Base-by-base conservation (phyloP, 1,139 yeast species). In the Torulaspora globosa region DNA sequence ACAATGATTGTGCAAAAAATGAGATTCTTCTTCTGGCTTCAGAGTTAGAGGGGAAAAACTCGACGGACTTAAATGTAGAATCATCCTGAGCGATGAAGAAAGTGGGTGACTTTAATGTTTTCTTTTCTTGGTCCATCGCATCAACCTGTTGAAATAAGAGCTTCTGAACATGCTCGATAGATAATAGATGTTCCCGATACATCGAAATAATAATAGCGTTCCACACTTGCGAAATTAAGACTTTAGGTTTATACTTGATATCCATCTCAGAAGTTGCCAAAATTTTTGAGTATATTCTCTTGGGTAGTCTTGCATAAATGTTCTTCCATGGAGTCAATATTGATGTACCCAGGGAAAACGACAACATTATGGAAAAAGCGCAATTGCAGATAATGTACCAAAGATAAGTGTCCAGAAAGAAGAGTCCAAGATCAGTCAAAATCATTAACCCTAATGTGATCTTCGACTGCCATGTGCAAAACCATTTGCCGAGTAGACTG, bases 361-460 rank as follows among this genome's bases (percentile, higher is more conserved):
- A 84, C 27, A 85, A 64, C 2, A 76, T 71, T 21, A 85, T 76
- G 1, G 95, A 86, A 52, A 87, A 81, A 1, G 83, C 59, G 47
- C 92, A 81, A 59, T 83, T 87, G 73, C 88, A 82, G 39, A 88
- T 78, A 52, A 87, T 82, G 60, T 87, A 88, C 96, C 96, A 88
- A 29, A 88, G 73, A 56, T 88, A 88, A 0, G 96, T 87, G 58
- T 88, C 96, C 49, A 88, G 71, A 58, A 88, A 85, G 62, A 86
- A 88, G 36, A 88, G 69, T 1, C 84, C 74, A 65, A 86, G 70
- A 62, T 87, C 92, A 0, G 90, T 81, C 15, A 82, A 50, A 32
- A 75, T 69, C 62, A 87, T 76, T 39, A 84, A 65, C 0, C 67
- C 68, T 32, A 88, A 63, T 0, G 82, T 71, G 8, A 85, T 60